A percentile compares a stretch with the other conserved stretches of the same genome.
Evolutionary conservation across 345 rosid species (phyloP).

Genomic region (Excoecaria cochinchinensis): DNA sequence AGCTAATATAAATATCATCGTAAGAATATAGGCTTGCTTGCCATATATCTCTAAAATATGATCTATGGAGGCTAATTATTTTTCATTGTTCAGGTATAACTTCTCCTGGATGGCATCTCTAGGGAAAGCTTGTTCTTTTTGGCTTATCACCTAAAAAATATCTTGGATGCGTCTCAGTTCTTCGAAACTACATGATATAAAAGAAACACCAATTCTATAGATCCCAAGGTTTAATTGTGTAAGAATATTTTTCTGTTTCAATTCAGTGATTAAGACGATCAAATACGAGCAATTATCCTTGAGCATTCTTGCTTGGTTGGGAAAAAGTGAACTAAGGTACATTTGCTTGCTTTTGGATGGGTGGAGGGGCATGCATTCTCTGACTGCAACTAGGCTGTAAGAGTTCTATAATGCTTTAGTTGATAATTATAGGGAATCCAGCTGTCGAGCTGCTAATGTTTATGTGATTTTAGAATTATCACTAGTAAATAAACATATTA

Average conservation of each 20-base stretch:
- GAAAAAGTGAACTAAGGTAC: too few relatives aligned
- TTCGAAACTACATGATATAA: background rate
- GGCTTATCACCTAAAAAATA: background rate
- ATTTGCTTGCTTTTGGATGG: background rate
- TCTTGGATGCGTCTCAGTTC: background rate
- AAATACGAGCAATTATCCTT: background rate
- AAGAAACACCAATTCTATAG: background rate
- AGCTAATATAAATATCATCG: background rate
- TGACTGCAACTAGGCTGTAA: background rate
- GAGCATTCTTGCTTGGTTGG: too few relatives aligned
- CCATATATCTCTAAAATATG: background rate
- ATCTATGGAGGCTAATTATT: background rate
- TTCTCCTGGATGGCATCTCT: background rate
- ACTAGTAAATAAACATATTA: background rate
- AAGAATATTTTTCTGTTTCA: background rate
- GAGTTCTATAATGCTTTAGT: background rate
- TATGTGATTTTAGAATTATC: background rate
- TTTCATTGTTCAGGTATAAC: background rate
- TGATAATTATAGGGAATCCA: too few relatives aligned
- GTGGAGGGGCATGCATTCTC: background rate
- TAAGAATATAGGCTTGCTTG: background rate
- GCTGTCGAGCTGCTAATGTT: background rate
- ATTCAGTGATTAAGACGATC: background rate
- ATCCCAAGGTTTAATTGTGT: background rate
- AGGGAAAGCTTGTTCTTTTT: background rate